Percentiles rank a stretch among this genome's conserved stretches.
These are phyloP conservation scores for Colletotrichum chrysophilum DNA, from an alignment of 2,329 filamentous ascomycete species.

Conservation along the genomic window DNA sequence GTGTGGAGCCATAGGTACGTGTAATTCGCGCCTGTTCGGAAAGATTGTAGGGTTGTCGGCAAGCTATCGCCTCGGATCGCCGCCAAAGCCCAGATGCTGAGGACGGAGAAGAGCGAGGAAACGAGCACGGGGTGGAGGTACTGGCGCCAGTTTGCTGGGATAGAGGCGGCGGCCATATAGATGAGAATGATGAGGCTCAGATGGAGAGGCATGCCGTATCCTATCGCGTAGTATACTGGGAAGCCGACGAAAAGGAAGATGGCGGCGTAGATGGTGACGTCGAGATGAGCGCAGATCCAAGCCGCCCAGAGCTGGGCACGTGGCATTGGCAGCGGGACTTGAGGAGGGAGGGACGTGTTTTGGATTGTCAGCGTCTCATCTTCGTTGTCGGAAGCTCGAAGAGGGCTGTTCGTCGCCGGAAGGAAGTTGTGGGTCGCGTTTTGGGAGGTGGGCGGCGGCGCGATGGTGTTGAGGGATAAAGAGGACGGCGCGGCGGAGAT, in stretches of 20 bases:
- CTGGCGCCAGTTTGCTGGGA: conserved; percentile 53
- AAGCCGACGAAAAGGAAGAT: conserved; percentile 57
- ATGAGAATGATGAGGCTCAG: conserved; percentile 53
- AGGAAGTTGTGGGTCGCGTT: conserved; percentile 26
- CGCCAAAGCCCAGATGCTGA: conserved; percentile 59
- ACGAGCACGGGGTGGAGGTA: conserved; percentile 65
- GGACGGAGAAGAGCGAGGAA: conserved; percentile 56
- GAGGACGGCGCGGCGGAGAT: conserved; percentile 24
- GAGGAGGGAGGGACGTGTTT: conserved; percentile 31
- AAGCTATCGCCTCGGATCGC: conserved; percentile 47
- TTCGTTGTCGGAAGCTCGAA: background rate
- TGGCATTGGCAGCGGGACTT: conserved; percentile 47
- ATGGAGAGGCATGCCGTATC: conserved; percentile 57
- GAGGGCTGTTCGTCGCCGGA: conserved; percentile 17
- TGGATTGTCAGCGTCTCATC: background rate
- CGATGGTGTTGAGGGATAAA: conserved; percentile 21
- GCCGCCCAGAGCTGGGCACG: conserved; percentile 57
- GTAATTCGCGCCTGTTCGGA: conserved; percentile 59
- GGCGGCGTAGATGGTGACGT: conserved; percentile 47
- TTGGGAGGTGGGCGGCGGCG: conserved; percentile 19
- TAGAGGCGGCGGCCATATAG: conserved; percentile 54
- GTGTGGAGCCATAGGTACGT: conserved; percentile 52
- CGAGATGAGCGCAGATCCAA: conserved; percentile 47
- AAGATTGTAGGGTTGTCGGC: conserved; percentile 44
- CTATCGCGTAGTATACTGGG: conserved; percentile 57